Base-by-base conservation (phyloP, 768 basidiomycete species). In the Rickenella mellea region DNA sequence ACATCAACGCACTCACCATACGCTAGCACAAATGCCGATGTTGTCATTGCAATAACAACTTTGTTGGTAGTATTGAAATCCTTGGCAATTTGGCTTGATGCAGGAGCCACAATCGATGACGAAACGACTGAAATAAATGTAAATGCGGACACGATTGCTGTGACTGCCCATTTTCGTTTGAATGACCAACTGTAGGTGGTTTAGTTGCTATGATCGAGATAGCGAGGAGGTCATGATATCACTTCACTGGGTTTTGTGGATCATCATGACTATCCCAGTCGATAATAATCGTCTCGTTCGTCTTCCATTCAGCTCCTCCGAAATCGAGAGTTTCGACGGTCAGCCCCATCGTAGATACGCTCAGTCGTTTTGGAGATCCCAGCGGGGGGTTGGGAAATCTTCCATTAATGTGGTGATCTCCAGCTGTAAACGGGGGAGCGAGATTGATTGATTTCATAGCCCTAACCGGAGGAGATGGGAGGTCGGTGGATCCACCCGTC, bases 81-180 rank as follows among this genome's bases (percentile, higher is more conserved):
- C 7, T 20, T 10, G 27, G 32, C 42, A n/a, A 35, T 32, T 22
- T 31, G 31, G 4, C 32, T 43, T 25, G 33, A 19, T 0, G 83
- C 83, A 15, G 42, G 42, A 7, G 42, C 42, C 19, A 43, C 24
- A 20, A 43, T 35, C 1, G 42, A 22, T 5, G 42, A 43, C 4
- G 42, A 31, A 1, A 43, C 19, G 6, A 35, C 32, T 24, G 42
- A 43, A 38, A 43, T 26, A 15, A 36, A 36, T 4, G 6, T 65
- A 68, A 27, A 83, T 80, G 52, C 82, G 80, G 0, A 81, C 78
- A 53, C 80, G 84, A 0, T 66, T 63, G 0, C 81, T 81, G 78
- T 81, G 0, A 74, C 75, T 0, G 66, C 70, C 83, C 80, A 83
- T 66, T 80, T 84, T 49, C 62, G 63, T 21, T 54, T 63, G 41